Evolutionary conservation across 805 yeast genomes (phyloP), one percentile per base, ranked within the genome.

Genomic region (Priceomyces melissophilus): DNA sequence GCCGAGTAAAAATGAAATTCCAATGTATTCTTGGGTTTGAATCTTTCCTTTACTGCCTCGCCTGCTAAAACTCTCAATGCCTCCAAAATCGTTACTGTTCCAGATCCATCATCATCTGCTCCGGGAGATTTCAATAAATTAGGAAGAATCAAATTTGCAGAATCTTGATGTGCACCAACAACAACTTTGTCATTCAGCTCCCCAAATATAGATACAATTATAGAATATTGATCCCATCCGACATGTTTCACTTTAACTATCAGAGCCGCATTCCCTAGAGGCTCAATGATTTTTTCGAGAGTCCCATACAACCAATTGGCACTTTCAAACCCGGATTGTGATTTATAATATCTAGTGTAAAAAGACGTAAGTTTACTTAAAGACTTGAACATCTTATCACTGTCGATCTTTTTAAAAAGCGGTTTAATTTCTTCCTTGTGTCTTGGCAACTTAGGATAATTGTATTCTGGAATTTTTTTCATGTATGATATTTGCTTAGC

Each of bases 1-100:
- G 96, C 98, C 20, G 95, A 79, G 67, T 88, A 91, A 73, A 88
- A 91, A 64, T 91, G 98, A 68, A 91, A 90, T 60, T 91, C 96
- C 13, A 91, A 63, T 0, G 95, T 79, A 62, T 88, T 87, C 32
- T 74, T 64, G 10, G 90, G 88, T 43, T 63, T 52, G 49, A 73
- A 73, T 0, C 69, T 65, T 2, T 63, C 63, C 3, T 49, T 36
- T 13, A 47, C 54, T 39, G 59, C 55, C 16, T 60, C 58, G 28
- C 64, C 68, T 6, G 76, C 60, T 20, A 87, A 63, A 11, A 85
- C 62, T 48, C 93, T 73, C 52, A 89, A 73, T 1, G 89, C 80
- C 59, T 89, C 95, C 40, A 89, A 61, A 26, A 78, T 75, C 2
- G 95, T 83, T 3, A 84, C 81, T 3, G 90, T 83, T 8, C 97